Percentiles rank a stretch among this genome's conserved stretches.
Evolutionary conservation across 2,329 filamentous ascomycete genomes (phyloP).

Genomic region (Calycina marina): DNA sequence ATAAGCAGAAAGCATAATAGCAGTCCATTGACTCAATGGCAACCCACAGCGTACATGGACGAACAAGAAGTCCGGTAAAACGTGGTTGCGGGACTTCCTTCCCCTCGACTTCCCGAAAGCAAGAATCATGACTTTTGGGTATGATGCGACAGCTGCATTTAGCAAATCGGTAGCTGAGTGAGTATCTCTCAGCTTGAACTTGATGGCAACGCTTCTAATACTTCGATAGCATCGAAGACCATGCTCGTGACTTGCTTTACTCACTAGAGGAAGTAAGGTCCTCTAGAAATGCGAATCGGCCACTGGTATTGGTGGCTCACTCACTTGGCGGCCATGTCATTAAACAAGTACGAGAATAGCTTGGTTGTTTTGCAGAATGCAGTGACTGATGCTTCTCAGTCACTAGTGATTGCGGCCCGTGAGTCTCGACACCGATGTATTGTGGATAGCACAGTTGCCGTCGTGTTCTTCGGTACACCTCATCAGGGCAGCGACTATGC

Average conservation of each 20-base stretch:
- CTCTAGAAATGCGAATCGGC: too few species aligned
- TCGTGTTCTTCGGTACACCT: constrained; percentile 13
- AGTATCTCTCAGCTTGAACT: too few species aligned
- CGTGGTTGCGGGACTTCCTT: too few species aligned
- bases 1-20: background rate
- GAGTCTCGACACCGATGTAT: constrained; percentile 3
- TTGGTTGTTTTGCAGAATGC: constrained; percentile 3
- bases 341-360: constrained; percentile 6
- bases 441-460: constrained; percentile 2
- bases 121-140: too few species aligned
- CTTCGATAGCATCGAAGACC: constrained; percentile 6
- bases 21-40: constrained; percentile 20
- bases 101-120: too few species aligned
- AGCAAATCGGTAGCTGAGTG: too few species aligned
- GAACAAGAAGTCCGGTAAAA: constrained; percentile 9
- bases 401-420: constrained; percentile 7
- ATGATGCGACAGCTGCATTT: too few species aligned
- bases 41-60: constrained; percentile 17
- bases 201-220: constrained; percentile 5
- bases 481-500: constrained; percentile 10
- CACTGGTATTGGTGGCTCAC: too few species aligned
- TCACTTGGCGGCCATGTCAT: too few species aligned
- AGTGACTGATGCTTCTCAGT: constrained; percentile 9
- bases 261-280: too few species aligned
- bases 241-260: too few species aligned